Evolutionary conservation across 768 basidiomycete genomes (phyloP).

Genomic region (Leccinum boreale): DNA sequence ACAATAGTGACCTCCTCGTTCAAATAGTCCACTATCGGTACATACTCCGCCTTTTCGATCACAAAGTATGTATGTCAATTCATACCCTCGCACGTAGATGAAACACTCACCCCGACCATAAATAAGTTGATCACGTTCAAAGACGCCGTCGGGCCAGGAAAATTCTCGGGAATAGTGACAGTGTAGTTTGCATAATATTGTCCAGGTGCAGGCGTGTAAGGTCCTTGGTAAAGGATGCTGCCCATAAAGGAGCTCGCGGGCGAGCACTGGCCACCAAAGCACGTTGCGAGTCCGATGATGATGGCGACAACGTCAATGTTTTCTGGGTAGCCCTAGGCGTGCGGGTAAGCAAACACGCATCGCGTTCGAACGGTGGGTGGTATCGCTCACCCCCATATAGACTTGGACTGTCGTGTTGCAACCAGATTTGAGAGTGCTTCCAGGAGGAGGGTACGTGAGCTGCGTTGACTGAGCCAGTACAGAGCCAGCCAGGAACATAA

Average conservation of each 20-base stretch:
- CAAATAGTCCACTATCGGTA: slow-evolving; percentile 18
- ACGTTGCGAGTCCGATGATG: slow-evolving; percentile 31
- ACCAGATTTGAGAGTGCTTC: slow-evolving; percentile 8
- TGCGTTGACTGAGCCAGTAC: slow-evolving; percentile 15
- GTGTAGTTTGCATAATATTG: slow-evolving; percentile 32
- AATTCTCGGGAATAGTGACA: slow-evolving; percentile 24
- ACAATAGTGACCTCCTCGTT: slow-evolving; percentile 19
- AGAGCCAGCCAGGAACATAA: slow-evolving; percentile 10
- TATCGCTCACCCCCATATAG: slow-evolving; percentile 16
- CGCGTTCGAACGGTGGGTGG: neutral
- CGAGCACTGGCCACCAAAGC: slow-evolving; percentile 21
- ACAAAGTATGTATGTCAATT: neutral
- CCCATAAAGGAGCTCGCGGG: slow-evolving; percentile 27
- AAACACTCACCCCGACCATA: slow-evolving; percentile 38
- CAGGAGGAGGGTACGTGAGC: slow-evolving; percentile 10
- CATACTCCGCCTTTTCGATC: slow-evolving; percentile 9
- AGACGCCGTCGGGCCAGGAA: slow-evolving; percentile 30
- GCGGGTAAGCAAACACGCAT: neutral
- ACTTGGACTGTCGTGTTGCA: slow-evolving; percentile 13
- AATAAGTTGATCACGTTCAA: slow-evolving; percentile 36
- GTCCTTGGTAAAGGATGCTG: slow-evolving; percentile 34
- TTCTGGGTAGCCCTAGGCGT: slow-evolving; percentile 15
- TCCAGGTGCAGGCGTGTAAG: slow-evolving; percentile 23
- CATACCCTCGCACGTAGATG: neutral
- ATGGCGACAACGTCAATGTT: slow-evolving; percentile 28